Base-by-base conservation (phyloP, 352 stramenopile genomes). In the Phytophthora litchii region DNA sequence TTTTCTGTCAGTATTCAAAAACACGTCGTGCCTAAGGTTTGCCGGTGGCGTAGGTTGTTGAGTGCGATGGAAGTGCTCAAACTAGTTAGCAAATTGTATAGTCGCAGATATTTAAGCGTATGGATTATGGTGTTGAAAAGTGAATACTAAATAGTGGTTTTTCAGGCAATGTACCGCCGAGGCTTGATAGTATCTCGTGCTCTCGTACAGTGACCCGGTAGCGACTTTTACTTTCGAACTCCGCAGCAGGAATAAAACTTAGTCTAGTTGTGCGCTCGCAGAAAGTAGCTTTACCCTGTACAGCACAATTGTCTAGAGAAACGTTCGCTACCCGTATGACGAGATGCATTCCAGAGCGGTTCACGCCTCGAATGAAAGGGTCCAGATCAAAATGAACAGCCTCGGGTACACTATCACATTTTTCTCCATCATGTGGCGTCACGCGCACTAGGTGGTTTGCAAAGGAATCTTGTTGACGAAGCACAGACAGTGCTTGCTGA, bases 41-140 rank as follows among this genome's bases (percentile, higher is more conserved):
- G 78, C 78, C n/a, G 84, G 84, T 27, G 84, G 84, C 7, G 40
- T 64, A 5, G 81, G 84, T 10, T 90, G 82, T 40, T 73, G 51
- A 70, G 45, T 34, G 75, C 80, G 31, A 67, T 44, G 31, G 40
- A 36, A 60, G 31, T 50, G 16, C 1, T 41, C 29, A 36, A 20
- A 23, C 23, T 42, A 35, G 20, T 31, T 37, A 27, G 25, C 41
- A 14, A 11, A 13, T 29, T 34, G 20, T 51, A 12, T 25, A 27
- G 23, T 27, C 23, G 23, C 23, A 5, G 23, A 5, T 27, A 27
- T 27, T 27, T 27, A 27, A 27, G 23, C n/a, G 29, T 34, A 16
- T 31, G 17, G 32, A 10, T 61, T 51, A 66, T 29, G 55, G 66
- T 2, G 56, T 74, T 43, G 55, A 60, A 54, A 74, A 72, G 46